These are phyloP conservation scores for Ganoderma lingzhi DNA, from an alignment of 1,284 basidiomycete species.

Conservation along the genomic window DNA sequence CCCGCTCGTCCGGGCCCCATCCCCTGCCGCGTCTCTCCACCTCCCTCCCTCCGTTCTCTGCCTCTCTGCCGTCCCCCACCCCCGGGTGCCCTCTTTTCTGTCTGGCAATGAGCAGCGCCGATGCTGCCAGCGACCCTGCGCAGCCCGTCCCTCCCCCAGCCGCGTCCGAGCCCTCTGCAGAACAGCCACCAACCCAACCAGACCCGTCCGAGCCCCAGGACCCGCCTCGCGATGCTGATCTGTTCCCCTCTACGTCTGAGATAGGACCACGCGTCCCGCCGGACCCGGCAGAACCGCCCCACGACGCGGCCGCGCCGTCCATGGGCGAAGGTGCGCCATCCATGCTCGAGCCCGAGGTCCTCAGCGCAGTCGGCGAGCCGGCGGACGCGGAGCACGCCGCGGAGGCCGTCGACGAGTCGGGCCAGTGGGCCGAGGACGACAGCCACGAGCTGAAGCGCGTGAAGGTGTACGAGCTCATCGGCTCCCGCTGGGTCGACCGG, in stretches of 20 bases:
- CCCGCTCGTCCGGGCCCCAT: constrained; percentile 27
- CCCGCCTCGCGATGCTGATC: constrained; percentile 29
- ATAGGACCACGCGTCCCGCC: constrained; percentile 31
- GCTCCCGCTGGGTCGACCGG: constrained; percentile 90
- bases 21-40: constrained; percentile 16
- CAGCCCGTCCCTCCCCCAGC: constrained; percentile 27
- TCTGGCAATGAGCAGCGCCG: constrained; percentile 43
- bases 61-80: constrained; percentile 1
- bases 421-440: constrained; percentile 46
- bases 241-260: constrained; percentile 25
- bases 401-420: constrained; percentile 38
- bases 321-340: constrained; percentile 28
- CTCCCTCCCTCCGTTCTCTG: constrained; percentile 15
- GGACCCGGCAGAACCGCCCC: constrained; percentile 18
- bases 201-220: constrained; percentile 30
- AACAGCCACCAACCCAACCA: constrained; percentile 37
- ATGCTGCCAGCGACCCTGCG: constrained; percentile 38
- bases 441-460: constrained; percentile 50
- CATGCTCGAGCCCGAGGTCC: constrained; percentile 26
- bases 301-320: constrained; percentile 23
- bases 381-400: constrained; percentile 30
- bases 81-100: constrained; percentile 27
- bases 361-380: constrained; percentile 25
- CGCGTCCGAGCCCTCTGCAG: constrained; percentile 21
- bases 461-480: constrained; percentile 90